These are phyloP conservation scores for Puccinia novopanici DNA, from an alignment of 1,284 basidiomycete species.

Conservation along the genomic window DNA sequence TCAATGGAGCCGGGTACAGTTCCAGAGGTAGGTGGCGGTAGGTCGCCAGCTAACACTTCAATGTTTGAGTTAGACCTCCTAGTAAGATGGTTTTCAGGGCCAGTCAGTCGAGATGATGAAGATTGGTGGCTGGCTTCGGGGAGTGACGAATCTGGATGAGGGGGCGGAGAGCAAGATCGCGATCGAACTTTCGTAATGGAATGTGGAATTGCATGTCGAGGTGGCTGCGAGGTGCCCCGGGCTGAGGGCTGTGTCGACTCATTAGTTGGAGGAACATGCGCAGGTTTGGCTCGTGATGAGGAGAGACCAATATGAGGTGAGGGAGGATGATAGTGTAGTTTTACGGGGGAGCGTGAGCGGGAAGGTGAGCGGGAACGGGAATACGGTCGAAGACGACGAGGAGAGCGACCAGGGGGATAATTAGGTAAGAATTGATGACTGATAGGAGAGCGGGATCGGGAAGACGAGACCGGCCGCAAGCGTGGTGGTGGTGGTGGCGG, in stretches of 20 bases:
- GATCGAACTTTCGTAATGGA: constrained; percentile 11
- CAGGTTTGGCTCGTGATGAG: background rate
- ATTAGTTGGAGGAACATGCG: background rate
- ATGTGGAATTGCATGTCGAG: background rate
- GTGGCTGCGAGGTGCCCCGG: constrained; percentile 35
- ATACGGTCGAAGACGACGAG: constrained; percentile 42
- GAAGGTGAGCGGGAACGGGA: constrained; percentile 45
- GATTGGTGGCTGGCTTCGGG: background rate
- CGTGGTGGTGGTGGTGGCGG: constrained; percentile 35
- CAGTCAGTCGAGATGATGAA: background rate
- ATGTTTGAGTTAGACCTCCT: background rate
- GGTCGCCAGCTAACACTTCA: background rate
- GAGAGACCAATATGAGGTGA: constrained; percentile 10
- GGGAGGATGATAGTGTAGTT: constrained; percentile 39
- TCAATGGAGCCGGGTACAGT: background rate
- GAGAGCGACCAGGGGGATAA: constrained; percentile 43
- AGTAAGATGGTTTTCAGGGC: background rate
- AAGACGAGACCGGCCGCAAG: constrained; percentile 20
- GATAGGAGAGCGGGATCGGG: constrained; percentile 36
- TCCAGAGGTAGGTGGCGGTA: background rate
- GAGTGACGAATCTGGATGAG: constrained; percentile 1
- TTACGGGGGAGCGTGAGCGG: constrained; percentile 37
- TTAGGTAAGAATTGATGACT: constrained; percentile 7
- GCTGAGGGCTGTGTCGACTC: background rate
- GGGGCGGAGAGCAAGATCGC: constrained; percentile 38